Conservation (phyloP, 2,329 filamentous ascomycete genomes). For the Orbilia oligospora region DNA sequence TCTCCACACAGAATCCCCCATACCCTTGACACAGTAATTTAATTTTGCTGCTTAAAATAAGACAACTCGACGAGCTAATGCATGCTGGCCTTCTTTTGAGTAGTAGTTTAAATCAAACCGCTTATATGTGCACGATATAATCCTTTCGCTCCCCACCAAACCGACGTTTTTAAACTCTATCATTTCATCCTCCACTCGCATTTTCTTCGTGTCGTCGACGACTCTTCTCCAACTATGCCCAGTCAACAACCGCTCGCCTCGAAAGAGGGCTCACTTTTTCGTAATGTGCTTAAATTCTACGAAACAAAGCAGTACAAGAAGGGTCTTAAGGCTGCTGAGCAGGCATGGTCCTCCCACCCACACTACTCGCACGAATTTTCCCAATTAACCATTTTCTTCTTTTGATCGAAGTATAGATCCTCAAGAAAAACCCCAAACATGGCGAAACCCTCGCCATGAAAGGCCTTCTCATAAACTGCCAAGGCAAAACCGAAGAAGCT, state of each 20-base stretch:
- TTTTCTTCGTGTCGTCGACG: conserved; percentile 19
- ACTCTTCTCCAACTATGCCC: conserved; percentile 28
- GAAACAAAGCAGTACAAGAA: conserved; percentile 99
- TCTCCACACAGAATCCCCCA: background rate
- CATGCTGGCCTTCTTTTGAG: background rate
- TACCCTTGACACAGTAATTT: conserved; percentile 11
- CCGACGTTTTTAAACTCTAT: conserved; percentile 12
- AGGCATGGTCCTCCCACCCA: conserved; percentile 29
- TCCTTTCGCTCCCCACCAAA: conserved; percentile 8
- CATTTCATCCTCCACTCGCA: conserved; percentile 2
- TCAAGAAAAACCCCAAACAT: conserved; percentile 94
- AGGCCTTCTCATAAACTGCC: conserved; percentile 92
- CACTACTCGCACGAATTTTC: background rate
- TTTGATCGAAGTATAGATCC: conserved; percentile 74
- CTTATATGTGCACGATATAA: conserved; percentile 60
- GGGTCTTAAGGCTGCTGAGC: conserved; percentile 91
- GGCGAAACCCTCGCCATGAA: conserved; percentile 99
- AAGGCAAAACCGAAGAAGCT: conserved; percentile 92
- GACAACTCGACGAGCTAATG: conserved; percentile 2
- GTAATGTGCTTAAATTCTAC: conserved; percentile 93
- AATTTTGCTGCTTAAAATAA: background rate
- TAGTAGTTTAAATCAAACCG: conserved; percentile 23
- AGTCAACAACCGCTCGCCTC: conserved; percentile 67
- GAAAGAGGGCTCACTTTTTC: conserved; percentile 95
- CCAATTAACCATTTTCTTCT: background rate